Evolutionary conservation across 2,329 filamentous ascomycete species (phyloP).

Genomic region (Aureobasidium vineae): DNA sequence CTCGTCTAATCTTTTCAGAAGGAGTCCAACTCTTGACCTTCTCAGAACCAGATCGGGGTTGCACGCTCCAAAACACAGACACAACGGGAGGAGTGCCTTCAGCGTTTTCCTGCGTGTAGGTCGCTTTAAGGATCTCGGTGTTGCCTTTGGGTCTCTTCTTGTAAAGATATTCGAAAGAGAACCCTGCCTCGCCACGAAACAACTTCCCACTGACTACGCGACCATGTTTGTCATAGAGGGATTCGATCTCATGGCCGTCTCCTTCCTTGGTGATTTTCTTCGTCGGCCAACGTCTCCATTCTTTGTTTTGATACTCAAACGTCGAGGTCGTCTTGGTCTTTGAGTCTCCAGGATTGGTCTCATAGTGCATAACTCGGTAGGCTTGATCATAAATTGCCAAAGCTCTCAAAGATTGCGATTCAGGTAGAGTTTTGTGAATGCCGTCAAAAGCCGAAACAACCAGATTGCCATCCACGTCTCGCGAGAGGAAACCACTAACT

Average conservation of each 20-base stretch:
- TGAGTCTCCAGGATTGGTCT: slow-evolving; percentile 16
- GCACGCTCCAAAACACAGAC: slow-evolving; percentile 29
- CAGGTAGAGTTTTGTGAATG: slow-evolving; percentile 9
- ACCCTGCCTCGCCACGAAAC: slow-evolving; percentile 22
- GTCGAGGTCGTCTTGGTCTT: slow-evolving; percentile 1
- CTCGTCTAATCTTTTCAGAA: slow-evolving; percentile 28
- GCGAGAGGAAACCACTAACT: slow-evolving; percentile 27
- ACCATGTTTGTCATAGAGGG: slow-evolving; percentile 28
- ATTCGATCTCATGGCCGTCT: slow-evolving; percentile 12
- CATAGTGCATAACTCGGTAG: slow-evolving; percentile 24
- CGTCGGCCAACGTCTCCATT: slow-evolving; percentile 27
- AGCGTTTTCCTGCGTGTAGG: slow-evolving; percentile 18
- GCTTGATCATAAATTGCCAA: slow-evolving; percentile 26
- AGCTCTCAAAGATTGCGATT: slow-evolving; percentile 13
- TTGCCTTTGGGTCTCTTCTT: slow-evolving; percentile 28
- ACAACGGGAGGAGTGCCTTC: slow-evolving; percentile 10
- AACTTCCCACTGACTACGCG: slow-evolving; percentile 27
- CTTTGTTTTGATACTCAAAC: slow-evolving; percentile 26
- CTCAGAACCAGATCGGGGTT: slow-evolving; percentile 28
- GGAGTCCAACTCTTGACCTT: slow-evolving; percentile 29
- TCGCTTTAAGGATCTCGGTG: slow-evolving; percentile 27
- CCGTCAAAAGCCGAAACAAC: slow-evolving; percentile 26
- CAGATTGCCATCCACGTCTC: slow-evolving; percentile 20
- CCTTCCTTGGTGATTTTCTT: slow-evolving; percentile 22
- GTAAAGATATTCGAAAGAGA: slow-evolving; percentile 28